A percentile compares a stretch with the other conserved stretches of the same genome.
Conservation (phyloP, 116 monocot species). For the Cymodocea nodosa region DNA sequence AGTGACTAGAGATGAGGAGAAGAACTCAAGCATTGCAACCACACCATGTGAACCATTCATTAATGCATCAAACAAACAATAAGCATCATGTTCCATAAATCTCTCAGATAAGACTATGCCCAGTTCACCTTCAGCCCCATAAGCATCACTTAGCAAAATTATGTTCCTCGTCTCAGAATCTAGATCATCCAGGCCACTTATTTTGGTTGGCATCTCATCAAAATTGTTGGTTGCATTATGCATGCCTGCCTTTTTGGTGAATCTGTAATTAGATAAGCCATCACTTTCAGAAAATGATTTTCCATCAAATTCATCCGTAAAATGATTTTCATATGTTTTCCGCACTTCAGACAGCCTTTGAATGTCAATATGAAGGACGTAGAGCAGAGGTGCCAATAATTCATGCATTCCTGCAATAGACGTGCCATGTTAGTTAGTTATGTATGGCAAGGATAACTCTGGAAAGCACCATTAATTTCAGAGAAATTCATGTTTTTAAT, state of each 20-base stretch:
- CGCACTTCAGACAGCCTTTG: conserved; percentile 43
- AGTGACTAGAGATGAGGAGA: conserved; percentile 24
- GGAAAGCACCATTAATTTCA: no score
- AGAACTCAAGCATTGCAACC: conserved; percentile 68
- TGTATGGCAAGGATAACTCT: no score
- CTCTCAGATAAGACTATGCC: conserved; percentile 73
- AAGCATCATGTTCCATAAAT: conserved; percentile 93
- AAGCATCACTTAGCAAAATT: conserved; percentile 55
- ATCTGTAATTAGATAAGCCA: conserved; percentile 21
- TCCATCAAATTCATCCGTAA: conserved; percentile 71
- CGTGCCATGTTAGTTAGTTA: no score
- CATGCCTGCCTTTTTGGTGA: conserved; percentile 20
- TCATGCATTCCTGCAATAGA: conserved; percentile 80
- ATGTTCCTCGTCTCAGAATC: conserved; percentile 56
- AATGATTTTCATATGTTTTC: conserved; percentile 49
- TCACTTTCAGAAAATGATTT: conserved; percentile 39
- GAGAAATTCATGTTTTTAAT: no score
- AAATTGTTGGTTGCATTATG: conserved; percentile 7
- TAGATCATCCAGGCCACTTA: conserved; percentile 49
- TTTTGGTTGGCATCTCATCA: conserved; percentile 11
- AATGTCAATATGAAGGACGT: conserved; percentile 70
- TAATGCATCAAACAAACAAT: conserved; percentile 74
- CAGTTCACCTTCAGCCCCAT: conserved; percentile 87
- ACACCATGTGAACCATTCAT: conserved; percentile 58
- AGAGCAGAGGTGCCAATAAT: conserved; percentile 82